Evolutionary conservation across 1,284 basidiomycete species (phyloP), one percentile per base, ranked within the genome.

Genomic region (Ustilago tritici): DNA sequence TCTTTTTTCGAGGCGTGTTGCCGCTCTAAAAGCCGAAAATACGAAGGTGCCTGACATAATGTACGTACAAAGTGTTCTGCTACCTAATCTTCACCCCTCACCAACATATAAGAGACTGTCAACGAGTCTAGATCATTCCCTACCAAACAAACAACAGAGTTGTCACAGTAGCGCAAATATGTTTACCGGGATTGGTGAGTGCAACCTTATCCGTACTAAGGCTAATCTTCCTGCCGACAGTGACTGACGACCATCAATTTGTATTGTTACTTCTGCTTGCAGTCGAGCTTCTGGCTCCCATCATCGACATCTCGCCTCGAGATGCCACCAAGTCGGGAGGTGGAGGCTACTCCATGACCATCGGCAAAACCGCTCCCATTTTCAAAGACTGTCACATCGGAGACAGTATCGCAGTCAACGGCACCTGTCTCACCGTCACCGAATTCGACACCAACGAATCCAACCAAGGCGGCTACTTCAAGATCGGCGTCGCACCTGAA

Each of bases 401-500:
- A 12, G 97, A 99, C 88, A 95, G 93, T 56, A 98, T 99, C 76
- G 93, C 94, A 55, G 92, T 93, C 83, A 92, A 93, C 80, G 92
- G 92, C 17, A 70, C 69, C 32, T 93, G 96, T 86, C 87, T 99
- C 77, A 99, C 96, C 0, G 95, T 97, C 54, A 95, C 93, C 6
- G 88, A 93, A 82, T 93, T 95, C 81, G 84, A 86, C 14, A 84
- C 88, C 56, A 82, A 85, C 15, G 84, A 89, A 64, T 50, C 65
- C 35, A 62, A 47, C 46, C 52, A 81, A 14, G 81, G 78, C 31
- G 82, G 82, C 32, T 90, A 88, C 57, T 97, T 99, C 86, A 92
- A 92, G 41, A 90, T 99, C 72, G 98, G 98, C 93, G 90, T 99
- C 71, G 97, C 99, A 87, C 91, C 91, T 71, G 95, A 99, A 87